Conservation (phyloP, 441 rosid species). For the Jatropha multifida region DNA sequence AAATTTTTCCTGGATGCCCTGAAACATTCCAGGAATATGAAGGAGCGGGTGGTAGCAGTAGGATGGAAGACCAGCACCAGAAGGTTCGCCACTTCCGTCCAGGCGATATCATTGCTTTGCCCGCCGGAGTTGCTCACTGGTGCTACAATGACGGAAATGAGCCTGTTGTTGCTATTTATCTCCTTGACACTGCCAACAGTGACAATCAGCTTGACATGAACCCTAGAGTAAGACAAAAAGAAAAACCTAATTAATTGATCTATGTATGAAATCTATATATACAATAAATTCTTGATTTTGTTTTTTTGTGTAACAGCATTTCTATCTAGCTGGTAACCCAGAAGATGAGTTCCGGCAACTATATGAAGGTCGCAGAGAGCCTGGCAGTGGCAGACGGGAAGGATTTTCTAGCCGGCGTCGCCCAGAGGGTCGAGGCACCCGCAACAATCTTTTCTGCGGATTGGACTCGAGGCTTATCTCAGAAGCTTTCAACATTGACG, state of each 20-base stretch:
- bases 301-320: constrained; percentile 12
- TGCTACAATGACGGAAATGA: constrained; percentile 61
- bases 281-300: neutral
- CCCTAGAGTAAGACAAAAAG: constrained; percentile 51
- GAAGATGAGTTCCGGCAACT: constrained; percentile 33
- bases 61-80: constrained; percentile 67
- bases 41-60: constrained; percentile 29
- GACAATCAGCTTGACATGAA: constrained; percentile 68
- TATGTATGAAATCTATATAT: too few relatives aligned
- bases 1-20: constrained; percentile 63
- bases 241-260: too few relatives aligned
- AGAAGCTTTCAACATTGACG: constrained; percentile 55
- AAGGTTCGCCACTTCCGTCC: constrained; percentile 49
- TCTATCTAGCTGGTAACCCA: constrained; percentile 54
- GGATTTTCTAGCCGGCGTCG: neutral
- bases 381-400: neutral
- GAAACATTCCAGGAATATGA: constrained; percentile 61
- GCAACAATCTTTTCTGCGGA: constrained; percentile 57
- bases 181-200: constrained; percentile 49
- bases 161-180: constrained; percentile 44
- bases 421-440: constrained; percentile 12
- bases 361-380: constrained; percentile 3
- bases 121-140: constrained; percentile 73
- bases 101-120: constrained; percentile 62
- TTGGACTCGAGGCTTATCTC: constrained; percentile 50